Evolutionary conservation across 805 yeast species (phyloP).

Genomic region (Monosporozyma solicola): DNA sequence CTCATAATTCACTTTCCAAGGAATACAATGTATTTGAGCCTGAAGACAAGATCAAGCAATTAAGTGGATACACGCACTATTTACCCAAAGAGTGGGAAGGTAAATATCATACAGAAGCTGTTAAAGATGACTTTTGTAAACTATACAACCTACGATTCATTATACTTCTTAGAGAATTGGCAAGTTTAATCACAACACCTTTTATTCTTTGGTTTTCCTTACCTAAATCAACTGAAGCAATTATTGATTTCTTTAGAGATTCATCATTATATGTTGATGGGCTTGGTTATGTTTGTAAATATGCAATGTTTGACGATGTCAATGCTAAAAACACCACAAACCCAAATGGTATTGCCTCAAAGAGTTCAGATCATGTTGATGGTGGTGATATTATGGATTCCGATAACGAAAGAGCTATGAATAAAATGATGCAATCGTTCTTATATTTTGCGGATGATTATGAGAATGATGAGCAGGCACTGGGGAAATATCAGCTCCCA

Average conservation of each 20-base stretch:
- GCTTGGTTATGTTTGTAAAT: slow-evolving; percentile 86
- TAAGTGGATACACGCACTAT: slow-evolving; percentile 84
- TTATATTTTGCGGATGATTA: slow-evolving; percentile 81
- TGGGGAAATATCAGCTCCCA: slow-evolving; percentile 28
- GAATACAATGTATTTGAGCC: slow-evolving; percentile 81
- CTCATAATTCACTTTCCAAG: slow-evolving; percentile 59
- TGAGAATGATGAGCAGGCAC: slow-evolving; percentile 38
- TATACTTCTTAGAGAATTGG: slow-evolving; percentile 64
- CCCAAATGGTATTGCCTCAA: neutral
- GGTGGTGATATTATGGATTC: slow-evolving; percentile 2
- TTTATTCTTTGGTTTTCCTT: slow-evolving; percentile 80
- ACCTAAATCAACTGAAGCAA: slow-evolving; percentile 61
- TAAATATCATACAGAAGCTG: slow-evolving; percentile 71
- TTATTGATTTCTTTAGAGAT: slow-evolving; percentile 87
- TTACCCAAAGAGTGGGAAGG: slow-evolving; percentile 84
- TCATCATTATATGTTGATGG: slow-evolving; percentile 89
- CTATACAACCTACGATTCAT: slow-evolving; percentile 67
- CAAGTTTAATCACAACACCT: slow-evolving; percentile 79
- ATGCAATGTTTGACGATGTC: slow-evolving; percentile 71
- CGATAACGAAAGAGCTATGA: slow-evolving; percentile 35
- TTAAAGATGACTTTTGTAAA: slow-evolving; percentile 72
- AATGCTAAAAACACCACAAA: neutral
- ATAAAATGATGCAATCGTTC: slow-evolving; percentile 88
- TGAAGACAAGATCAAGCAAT: slow-evolving; percentile 70
- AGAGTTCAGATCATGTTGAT: neutral